Evolutionary conservation across 2,329 filamentous ascomycete species (phyloP).

Genomic region (Plectosphaerella plurivora): DNA sequence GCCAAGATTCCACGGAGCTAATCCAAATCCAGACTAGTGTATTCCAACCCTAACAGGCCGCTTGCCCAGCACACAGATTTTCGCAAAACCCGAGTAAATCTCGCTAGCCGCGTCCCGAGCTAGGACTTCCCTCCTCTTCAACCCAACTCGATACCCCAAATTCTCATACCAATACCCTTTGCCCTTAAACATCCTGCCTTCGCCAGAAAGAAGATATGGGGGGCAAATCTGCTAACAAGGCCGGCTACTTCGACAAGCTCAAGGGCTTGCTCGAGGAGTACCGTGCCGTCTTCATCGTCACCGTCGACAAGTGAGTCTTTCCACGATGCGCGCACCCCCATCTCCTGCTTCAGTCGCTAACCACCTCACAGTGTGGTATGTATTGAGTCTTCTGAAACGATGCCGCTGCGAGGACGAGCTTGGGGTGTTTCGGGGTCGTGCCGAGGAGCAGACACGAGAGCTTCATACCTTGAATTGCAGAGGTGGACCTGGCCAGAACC

Average conservation of each 20-base stretch:
- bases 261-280: slow-evolving; percentile 95
- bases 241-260: slow-evolving; percentile 99
- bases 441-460: too few species aligned
- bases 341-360: neutral
- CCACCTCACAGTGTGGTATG: neutral
- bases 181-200: slow-evolving; percentile 99
- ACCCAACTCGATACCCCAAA: neutral
- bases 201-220: slow-evolving; percentile 95
- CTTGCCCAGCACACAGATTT: slow-evolving; percentile 3
- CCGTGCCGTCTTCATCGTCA: slow-evolving; percentile 95
- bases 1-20: slow-evolving; percentile 5
- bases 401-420: too few species aligned
- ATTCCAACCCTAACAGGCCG: slow-evolving; percentile 30
- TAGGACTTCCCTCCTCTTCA: neutral
- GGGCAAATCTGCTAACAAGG: slow-evolving; percentile 93
- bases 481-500: too few species aligned
- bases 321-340: neutral
- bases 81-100: slow-evolving; percentile 8
- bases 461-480: too few species aligned
- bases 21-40: slow-evolving; percentile 19
- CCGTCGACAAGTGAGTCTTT: slow-evolving; percentile 63
- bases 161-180: slow-evolving; percentile 23
- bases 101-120: neutral
- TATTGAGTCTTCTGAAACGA: neutral
- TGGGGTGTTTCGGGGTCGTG: too few species aligned